Percentiles rank a stretch among this genome's conserved stretches.
Conservation (phyloP, 176 grass and related monocot genomes). For the Eragrostis curvula region DNA sequence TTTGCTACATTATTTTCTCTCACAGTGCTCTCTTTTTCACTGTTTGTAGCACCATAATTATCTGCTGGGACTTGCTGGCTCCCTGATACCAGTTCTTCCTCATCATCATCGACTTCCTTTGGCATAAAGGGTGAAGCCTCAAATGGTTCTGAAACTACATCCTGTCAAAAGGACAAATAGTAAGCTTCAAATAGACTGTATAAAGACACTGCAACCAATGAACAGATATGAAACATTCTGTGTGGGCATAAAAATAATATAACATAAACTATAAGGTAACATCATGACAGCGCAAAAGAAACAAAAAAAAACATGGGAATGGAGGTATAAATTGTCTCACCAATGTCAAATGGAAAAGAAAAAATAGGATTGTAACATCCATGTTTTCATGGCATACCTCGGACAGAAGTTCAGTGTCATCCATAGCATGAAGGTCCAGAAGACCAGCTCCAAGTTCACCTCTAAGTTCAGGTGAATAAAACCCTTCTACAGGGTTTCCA, state of each 20-base stretch:
- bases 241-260: background rate
- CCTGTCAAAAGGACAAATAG: slow-evolving; percentile 60
- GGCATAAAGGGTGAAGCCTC: slow-evolving; percentile 91
- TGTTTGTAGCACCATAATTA: slow-evolving; percentile 54
- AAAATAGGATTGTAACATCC: background rate
- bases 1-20: slow-evolving; percentile 96
- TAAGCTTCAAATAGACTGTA: slow-evolving; percentile 37
- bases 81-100: slow-evolving; percentile 61
- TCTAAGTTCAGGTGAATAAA: slow-evolving; percentile 96
- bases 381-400: slow-evolving; percentile 63
- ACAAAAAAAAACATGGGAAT: background rate
- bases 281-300: background rate
- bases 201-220: slow-evolving; percentile 33
- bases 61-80: slow-evolving; percentile 70
- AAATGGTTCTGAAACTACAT: slow-evolving; percentile 85
- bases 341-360: slow-evolving; percentile 3
- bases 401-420: slow-evolving; percentile 93
- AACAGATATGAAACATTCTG: slow-evolving; percentile 37
- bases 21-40: slow-evolving; percentile 68
- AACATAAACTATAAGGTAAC: background rate
- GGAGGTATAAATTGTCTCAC: background rate
- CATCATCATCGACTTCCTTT: slow-evolving; percentile 86
- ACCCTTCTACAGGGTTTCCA: slow-evolving; percentile 57
- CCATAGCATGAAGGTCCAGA: slow-evolving; percentile 94
- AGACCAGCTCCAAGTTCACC: slow-evolving; percentile 98